These are phyloP conservation scores for Sesbania bispinosa DNA, from an alignment of 306 rosid genomes.

Conservation along the genomic window DNA sequence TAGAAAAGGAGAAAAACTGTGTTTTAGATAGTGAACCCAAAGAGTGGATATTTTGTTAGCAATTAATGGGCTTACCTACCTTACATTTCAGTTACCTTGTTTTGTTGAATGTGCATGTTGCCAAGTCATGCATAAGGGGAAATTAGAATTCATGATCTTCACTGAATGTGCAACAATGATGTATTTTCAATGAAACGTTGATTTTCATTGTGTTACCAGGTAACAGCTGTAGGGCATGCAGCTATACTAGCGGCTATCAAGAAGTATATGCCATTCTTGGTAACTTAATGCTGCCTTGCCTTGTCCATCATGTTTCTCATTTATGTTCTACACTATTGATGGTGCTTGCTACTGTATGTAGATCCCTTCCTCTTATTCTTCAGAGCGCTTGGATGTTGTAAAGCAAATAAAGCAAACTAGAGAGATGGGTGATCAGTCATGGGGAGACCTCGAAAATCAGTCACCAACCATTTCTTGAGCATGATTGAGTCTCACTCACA, in stretches of 20 bases:
- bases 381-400: constrained; percentile 56
- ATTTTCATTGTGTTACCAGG: constrained; percentile 29
- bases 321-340: background rate
- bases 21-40: too few relatives aligned
- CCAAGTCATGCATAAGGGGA: too few relatives aligned
- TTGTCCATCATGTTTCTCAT: background rate
- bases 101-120: too few relatives aligned
- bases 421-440: constrained; percentile 45
- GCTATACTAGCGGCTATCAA: constrained; percentile 71
- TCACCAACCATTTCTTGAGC: constrained; percentile 29
- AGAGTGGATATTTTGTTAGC: too few relatives aligned
- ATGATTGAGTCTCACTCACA: background rate
- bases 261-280: constrained; percentile 59
- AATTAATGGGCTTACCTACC: too few relatives aligned
- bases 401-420: constrained; percentile 59
- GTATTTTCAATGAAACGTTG: background rate
- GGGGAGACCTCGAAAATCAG: constrained; percentile 45
- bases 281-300: constrained; percentile 22
- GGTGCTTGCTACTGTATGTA: constrained; percentile 19
- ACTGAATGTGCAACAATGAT: background rate
- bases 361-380: constrained; percentile 69
- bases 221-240: constrained; percentile 67
- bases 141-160: too few relatives aligned
- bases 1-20: background rate
- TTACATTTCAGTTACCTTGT: too few relatives aligned